Evolutionary conservation across 2,329 filamentous ascomycete genomes (phyloP).

Genomic region (Furcasterigmium sp.): DNA sequence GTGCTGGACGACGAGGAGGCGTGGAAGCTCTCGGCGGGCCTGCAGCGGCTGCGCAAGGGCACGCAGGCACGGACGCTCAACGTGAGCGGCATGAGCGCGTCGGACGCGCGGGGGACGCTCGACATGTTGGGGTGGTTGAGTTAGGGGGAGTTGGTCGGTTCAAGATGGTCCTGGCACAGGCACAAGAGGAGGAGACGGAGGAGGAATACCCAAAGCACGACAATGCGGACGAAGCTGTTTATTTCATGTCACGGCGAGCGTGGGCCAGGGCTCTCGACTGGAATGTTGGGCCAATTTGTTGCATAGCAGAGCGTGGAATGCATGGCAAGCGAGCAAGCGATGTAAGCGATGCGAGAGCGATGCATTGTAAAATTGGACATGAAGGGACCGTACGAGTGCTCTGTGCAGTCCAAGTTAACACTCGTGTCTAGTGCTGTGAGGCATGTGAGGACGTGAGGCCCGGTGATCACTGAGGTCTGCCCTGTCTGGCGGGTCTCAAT

Average conservation of each 20-base stretch:
- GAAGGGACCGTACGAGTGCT: too few relatives aligned
- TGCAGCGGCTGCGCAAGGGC: slow-evolving; percentile 56
- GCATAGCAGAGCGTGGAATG: slow-evolving; percentile 13
- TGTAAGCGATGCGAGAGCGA: too few relatives aligned
- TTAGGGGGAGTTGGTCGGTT: slow-evolving; percentile 1
- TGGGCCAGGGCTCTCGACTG: slow-evolving; percentile 2
- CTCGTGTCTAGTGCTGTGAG: too few relatives aligned
- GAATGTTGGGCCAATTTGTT: slow-evolving; percentile 10
- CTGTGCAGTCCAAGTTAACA: too few relatives aligned
- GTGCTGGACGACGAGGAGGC: slow-evolving; percentile 59
- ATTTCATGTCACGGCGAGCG: slow-evolving; percentile 3
- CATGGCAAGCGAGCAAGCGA: neutral
- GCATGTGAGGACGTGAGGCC: too few relatives aligned
- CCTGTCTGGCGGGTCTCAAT: too few relatives aligned
- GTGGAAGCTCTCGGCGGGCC: slow-evolving; percentile 61
- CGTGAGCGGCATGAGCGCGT: slow-evolving; percentile 48
- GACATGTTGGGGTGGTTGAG: slow-evolving; percentile 52
- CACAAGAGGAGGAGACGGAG: neutral
- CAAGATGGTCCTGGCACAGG: neutral
- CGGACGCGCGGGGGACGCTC: slow-evolving; percentile 50
- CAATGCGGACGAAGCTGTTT: slow-evolving; percentile 1
- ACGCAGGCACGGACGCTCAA: slow-evolving; percentile 55
- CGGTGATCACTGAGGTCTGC: too few relatives aligned
- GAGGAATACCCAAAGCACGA: neutral
- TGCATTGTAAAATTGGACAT: too few relatives aligned